Base-by-base conservation (phyloP, 345 rosid species). In the Linum trigynum region DNA sequence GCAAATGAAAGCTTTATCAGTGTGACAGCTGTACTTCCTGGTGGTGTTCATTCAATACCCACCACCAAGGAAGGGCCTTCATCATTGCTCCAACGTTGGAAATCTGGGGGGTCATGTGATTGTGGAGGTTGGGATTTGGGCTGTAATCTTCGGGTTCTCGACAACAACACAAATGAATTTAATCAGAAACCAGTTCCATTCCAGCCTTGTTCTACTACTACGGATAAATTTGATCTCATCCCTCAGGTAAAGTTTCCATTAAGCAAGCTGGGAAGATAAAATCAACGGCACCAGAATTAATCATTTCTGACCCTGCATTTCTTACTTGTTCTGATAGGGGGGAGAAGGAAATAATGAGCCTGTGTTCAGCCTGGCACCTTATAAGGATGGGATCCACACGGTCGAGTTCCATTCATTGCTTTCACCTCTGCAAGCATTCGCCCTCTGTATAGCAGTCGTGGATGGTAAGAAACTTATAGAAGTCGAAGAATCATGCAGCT, bases 121-220 rank as follows among this genome's bases (percentile, higher is more conserved):
- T 94, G 99, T 69, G 99, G 97, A 69, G 99, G 97, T 66, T 94
- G 99, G 99, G 99, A 94, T 72, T 73, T 86, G 73, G 92, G 92
- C 32, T 94, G 97, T 77, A 76, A 84, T 68, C 90, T 88, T 55
- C 80, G 75, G 83, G 73, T 88, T 76, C 86, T 90, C 53, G 72
- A 77, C 15, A 83, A 80, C 15, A 83, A 79, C 68, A 62, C 69
- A 50, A 74, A 64, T 69, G 86, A 76, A 72, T 67, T 48, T 53
- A 23, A 5, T 43, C 71, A 63, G 70, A 77, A 57, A 39, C 70
- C 78, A 57, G n/a, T n/a, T n/a, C 57, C 75, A 17, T 70, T 78
- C 65, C 76, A 68, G 63, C 72, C 79, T 58, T 73, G 75, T 55
- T 72, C 85, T 39, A 12, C 64, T 42, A 38, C 74, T 53, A n/a